Conservation (phyloP, 345 rosid genomes). For the Garcia nutans region DNA sequence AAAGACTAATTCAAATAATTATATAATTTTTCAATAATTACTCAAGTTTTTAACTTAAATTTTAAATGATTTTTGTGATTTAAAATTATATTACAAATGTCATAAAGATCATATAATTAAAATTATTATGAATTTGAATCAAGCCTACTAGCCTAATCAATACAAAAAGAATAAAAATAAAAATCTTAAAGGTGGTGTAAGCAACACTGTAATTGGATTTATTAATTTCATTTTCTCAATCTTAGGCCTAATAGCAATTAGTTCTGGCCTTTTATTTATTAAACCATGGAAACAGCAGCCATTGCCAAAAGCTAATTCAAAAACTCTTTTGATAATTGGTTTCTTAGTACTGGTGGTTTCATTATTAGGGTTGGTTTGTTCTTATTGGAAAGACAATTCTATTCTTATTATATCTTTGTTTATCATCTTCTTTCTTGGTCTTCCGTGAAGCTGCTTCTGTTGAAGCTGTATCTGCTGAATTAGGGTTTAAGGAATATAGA, state of each 20-base stretch:
- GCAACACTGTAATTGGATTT: constrained; percentile 25
- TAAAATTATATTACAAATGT: no score
- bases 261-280: constrained; percentile 15
- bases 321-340: constrained; percentile 16
- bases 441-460: constrained; percentile 1
- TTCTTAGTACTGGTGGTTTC: constrained; percentile 17
- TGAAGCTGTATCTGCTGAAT: no score
- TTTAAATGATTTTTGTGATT: no score
- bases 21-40: no score
- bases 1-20: no score
- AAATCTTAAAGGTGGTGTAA: constrained; percentile 12
- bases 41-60: no score
- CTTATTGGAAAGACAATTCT: constrained; percentile 1
- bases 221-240: constrained; percentile 28
- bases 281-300: constrained; percentile 5
- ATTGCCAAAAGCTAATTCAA: constrained; percentile 16
- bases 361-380: constrained; percentile 27
- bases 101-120: no score
- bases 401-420: constrained; percentile 16
- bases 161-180: background rate
- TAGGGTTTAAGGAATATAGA: constrained; percentile 8
- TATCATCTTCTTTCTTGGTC: constrained; percentile 16
- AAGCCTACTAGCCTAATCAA: background rate
- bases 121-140: no score
- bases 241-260: constrained; percentile 23